Percentiles rank a stretch among this genome's conserved stretches.
phyloP scores from a whole-genome alignment of 2,329 filamentous ascomycete species.

The Pseudogymnoascus sp. region DNA sequence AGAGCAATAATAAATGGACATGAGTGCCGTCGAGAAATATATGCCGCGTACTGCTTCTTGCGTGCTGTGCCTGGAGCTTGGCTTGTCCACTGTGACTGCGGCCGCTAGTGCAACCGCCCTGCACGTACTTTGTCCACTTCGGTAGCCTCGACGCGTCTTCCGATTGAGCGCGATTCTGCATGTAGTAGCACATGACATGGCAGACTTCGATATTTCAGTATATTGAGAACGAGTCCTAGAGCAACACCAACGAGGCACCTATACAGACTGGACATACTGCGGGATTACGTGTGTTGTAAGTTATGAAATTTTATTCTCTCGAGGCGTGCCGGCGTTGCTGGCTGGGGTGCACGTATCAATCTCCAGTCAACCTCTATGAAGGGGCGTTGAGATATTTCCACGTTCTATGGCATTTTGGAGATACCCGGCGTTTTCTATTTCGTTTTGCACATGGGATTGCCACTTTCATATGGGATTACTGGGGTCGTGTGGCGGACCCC shows the following conservation, averaged over 20 bases:
- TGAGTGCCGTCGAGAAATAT: not conserved
- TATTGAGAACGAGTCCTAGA: not conserved
- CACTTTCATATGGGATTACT: not conserved
- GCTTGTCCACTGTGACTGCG: not conserved
- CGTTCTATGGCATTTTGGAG: not conserved
- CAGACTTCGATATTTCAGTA: conserved; percentile 1
- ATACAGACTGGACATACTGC: not conserved
- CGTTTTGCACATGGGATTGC: not conserved
- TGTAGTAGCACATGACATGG: not conserved
- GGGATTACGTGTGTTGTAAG: not conserved
- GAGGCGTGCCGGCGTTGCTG: not conserved
- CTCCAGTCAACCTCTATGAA: not conserved
- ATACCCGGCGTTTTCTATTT: not conserved
- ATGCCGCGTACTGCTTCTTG: not conserved
- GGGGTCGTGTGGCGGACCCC: not conserved
- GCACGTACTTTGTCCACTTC: not conserved
- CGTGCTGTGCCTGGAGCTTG: conserved; percentile 7
- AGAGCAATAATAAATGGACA: not conserved
- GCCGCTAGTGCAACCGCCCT: conserved; percentile 2
- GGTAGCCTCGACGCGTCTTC: not conserved
- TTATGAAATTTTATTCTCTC: not conserved
- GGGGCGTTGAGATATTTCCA: not conserved
- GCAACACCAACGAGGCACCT: not conserved
- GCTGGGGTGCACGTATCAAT: not conserved
- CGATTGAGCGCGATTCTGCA: not conserved